Base-by-base conservation (phyloP, 257 asterid species). In the Nicotiana sylvestris region DNA sequence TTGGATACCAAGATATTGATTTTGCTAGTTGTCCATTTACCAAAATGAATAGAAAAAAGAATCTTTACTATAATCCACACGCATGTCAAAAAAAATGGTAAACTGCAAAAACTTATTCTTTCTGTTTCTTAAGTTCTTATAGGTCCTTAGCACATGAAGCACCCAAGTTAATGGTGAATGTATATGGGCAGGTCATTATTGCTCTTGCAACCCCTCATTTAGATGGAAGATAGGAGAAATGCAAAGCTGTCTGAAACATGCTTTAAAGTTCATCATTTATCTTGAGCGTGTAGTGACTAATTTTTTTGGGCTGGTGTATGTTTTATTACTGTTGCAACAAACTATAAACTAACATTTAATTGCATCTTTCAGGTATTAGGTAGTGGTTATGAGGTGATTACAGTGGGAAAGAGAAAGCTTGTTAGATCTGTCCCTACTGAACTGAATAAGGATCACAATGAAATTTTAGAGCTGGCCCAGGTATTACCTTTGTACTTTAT, bases 401-500 rank as follows among this genome's bases (percentile, higher is more conserved):
- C 97, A 79, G 89, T 95, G 35, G 98, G 97, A 84, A 96, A 93
- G 88, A 93, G 84, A 89, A 96, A 94, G 89, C 98, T 96, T 57
- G 91, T 96, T 61, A 89, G 98, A 35, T 96, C 98, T 77, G 99
- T 96, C 85, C 98, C 99, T n/a, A 96, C 99, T 2, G 99, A 96
- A 85, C 62, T 96, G 90, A 96, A 96, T 85, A 94, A 90, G 89
- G 99, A 96, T 87, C 99, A 94, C 86, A 96, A 96, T 80, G 98
- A 94, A 87, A 92, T 96, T 61, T 86, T 96, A 81, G 99, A 96
- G 96, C 92, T 94, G 56, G 98, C 99, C 2, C 99, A 96, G 99
- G 98, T 96, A 86, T 84, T 17, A 58, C 81, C 82, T 30, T 58
- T 76, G 27, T 76, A 69, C 82, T 81, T 67, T 55, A 10, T 66